These are phyloP conservation scores for Angomonas ambiguus DNA, from an alignment of 208 protist species.

Conservation along the genomic window DNA sequence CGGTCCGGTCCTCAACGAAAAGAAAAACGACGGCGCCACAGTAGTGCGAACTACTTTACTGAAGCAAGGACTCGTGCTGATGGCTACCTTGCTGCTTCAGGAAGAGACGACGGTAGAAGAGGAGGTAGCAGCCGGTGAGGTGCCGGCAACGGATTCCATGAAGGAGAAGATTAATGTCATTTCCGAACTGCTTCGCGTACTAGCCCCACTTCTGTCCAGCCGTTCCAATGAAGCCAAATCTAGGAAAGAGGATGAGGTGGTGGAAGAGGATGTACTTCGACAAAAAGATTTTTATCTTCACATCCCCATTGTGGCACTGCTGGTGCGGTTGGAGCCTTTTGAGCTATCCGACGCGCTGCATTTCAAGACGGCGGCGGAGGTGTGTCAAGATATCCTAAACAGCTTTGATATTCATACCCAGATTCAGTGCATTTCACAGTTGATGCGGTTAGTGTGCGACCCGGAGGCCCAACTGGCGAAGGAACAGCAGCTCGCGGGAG, in stretches of 20 bases:
- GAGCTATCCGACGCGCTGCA: slow-evolving; percentile 50
- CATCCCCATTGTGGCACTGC: slow-evolving; percentile 74
- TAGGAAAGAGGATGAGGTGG: slow-evolving; percentile 7
- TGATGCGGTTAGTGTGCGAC: slow-evolving; percentile 78
- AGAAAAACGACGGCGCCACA: slow-evolving; percentile 33
- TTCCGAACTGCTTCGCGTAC: slow-evolving; percentile 57
- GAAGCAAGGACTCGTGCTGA: slow-evolving; percentile 68
- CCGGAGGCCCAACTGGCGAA: slow-evolving; percentile 41
- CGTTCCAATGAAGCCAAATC: neutral
- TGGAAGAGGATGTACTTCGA: neutral
- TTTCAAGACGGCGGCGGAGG: slow-evolving; percentile 66
- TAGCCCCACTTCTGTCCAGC: slow-evolving; percentile 55
- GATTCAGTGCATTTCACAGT: slow-evolving; percentile 65
- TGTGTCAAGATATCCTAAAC: slow-evolving; percentile 67
- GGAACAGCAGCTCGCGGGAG: slow-evolving; percentile 3
- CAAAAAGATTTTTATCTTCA: slow-evolving; percentile 42
- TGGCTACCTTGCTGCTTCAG: slow-evolving; percentile 59
- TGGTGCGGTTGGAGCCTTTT: slow-evolving; percentile 68
- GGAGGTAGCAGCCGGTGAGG: neutral
- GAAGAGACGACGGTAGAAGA: slow-evolving; percentile 12
- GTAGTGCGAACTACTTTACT: slow-evolving; percentile 33
- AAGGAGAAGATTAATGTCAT: slow-evolving; percentile 49
- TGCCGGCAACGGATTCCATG: slow-evolving; percentile 23
- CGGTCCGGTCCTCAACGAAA: slow-evolving; percentile 54
- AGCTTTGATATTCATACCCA: slow-evolving; percentile 83